Base-by-base conservation (phyloP, 345 rosid genomes). In the Murraya paniculata region DNA sequence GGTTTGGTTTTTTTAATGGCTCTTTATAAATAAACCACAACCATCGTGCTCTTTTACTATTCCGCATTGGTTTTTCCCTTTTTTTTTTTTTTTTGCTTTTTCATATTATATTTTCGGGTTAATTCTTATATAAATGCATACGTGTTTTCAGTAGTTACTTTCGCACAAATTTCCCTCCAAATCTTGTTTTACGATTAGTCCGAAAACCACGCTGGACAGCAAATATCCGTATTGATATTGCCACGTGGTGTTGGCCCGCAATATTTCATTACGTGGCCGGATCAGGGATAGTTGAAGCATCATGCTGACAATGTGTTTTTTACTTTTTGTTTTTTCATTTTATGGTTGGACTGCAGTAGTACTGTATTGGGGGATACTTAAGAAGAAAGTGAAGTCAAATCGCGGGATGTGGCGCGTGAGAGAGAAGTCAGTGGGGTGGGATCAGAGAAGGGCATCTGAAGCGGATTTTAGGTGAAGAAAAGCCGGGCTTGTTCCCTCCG, bases 131-230 rank as follows among this genome's bases (percentile, higher is more conserved):
- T 53, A 5, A 1, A 22, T 19, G 6, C 18, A 7, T 25, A 28
- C 22, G 35, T 68, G 36, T 74, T 35, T 50, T 21, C 30, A 25
- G 58, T 59, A 73, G 5, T 48, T 28, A 64, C 36, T 10, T 65
- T 69, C 56, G 18, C 5, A 39, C 48, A 38, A 16, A 24, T 87
- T 81, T 85, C 87, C 88, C 87, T 84, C 90, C 86, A 85, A 84
- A 82, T 84, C 84, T 74, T 4, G 58, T 22, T 50, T 28, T 56
- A 22, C 57, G 50, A 45, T 45, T 45, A 13, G 50, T 45, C 50
- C 13, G 50, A 61, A 35, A 48, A 4, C 24, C 11, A 2, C 53
- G 18, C 62, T 58, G 8, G 64, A 8, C 1, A 31, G 9, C 1
- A 33, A 5, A n/a, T 60, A n/a, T 27, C 77, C 83, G 45, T 16